Conservation (phyloP, 441 rosid genomes). For the Pelargonium myrrhifolium region DNA sequence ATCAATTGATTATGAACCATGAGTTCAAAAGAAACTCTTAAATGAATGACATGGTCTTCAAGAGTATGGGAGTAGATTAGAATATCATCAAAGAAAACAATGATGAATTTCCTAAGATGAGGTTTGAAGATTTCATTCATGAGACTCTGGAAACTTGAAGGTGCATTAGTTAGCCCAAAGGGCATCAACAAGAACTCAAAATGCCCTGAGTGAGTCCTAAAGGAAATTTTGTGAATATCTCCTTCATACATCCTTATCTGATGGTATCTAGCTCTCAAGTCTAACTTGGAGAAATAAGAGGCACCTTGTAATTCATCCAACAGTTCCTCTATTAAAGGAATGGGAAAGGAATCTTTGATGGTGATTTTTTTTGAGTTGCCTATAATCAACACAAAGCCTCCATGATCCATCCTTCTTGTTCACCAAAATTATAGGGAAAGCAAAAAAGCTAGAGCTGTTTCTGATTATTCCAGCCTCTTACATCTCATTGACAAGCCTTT, state of each 20-base stretch:
- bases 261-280: too few relatives aligned
- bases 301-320: too few relatives aligned
- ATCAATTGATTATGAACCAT: background rate
- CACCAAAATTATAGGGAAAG: too few relatives aligned
- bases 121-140: background rate
- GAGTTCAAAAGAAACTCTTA: background rate
- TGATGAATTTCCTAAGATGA: background rate
- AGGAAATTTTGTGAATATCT: background rate
- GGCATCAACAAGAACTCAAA: conserved; percentile 6
- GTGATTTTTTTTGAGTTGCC: too few relatives aligned
- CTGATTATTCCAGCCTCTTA: too few relatives aligned
- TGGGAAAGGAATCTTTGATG: too few relatives aligned
- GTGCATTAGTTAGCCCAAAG: background rate
- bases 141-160: background rate
- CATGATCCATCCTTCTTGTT: too few relatives aligned
- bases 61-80: background rate
- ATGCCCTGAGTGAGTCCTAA: background rate
- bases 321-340: too few relatives aligned
- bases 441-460: too few relatives aligned
- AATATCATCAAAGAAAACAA: conserved; percentile 6
- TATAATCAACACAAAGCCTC: too few relatives aligned
- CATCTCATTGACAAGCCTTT: too few relatives aligned
- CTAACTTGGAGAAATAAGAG: too few relatives aligned
- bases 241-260: background rate
- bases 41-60: background rate